Evolutionary conservation across 2,329 filamentous ascomycete genomes (phyloP), one percentile per base, ranked within the genome.

Genomic region (Coniochaeta sp.): DNA sequence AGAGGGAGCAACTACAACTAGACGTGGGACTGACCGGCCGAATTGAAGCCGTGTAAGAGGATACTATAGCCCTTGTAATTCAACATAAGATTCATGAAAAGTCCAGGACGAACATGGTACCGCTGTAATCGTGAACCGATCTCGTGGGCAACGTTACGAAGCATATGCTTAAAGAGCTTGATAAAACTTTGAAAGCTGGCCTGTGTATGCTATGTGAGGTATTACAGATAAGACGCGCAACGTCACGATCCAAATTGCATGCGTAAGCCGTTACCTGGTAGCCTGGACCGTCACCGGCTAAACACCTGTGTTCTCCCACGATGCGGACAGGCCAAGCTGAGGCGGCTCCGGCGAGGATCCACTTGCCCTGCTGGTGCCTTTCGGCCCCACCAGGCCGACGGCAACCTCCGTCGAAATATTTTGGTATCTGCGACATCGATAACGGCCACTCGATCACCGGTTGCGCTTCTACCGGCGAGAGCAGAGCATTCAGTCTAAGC

Each of bases 51-150:
- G 24, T 52, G 47, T 52, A 52, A 52, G 47, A 52, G 47, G 44
- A 52, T 52, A 52, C 30, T 52, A 52, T 52, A 52, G 47, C 47
- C 47, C 47, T 52, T 52, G 47, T 52, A 52, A 52, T 52, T 52
- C 47, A 52, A 52, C 10, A 26, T 52, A 8, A 47, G 24, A 52
- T 30, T 22, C 19, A 14, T 16, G 28, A 50, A 50, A 22, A n/a
- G n/a, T n/a, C n/a, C n/a, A n/a, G n/a, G n/a, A n/a, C n/a, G n/a
- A n/a, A n/a, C n/a, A n/a, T n/a, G n/a, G n/a, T 44, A 17, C 17
- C 40, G 10, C 4, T 5, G 6, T 19, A 4, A 42, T 22, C 19
- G 40, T 38, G 34, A 38, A 38, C 34, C 6, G 14, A 6, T 38
- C 14, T 38, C 34, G 12, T 38, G 7, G 3, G 34, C 14, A 14